Evolutionary conservation across 129 eudicot species (phyloP), one percentile per base, ranked within the genome.

Genomic region (Glebionis coronaria): DNA sequence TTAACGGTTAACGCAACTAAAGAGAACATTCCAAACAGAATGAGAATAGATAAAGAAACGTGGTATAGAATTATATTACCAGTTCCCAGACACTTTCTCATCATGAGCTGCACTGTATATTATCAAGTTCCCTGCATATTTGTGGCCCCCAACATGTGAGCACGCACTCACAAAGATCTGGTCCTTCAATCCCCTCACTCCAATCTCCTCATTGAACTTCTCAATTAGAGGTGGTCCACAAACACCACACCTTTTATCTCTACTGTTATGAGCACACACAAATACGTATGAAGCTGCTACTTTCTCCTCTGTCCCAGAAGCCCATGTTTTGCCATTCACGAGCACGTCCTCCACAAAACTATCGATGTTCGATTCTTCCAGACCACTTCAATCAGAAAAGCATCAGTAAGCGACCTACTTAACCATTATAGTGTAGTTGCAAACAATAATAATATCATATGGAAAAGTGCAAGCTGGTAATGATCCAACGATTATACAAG

Each of bases 141-240:
- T 93, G 77, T 93, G 98, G 16, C 98, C 98, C 46, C 98, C 98
- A 73, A 93, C 72, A 56, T 93, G 98, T 14, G 98, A 93, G 76
- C 95, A 93, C 76, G 98, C 87, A 76, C 86, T 80, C 81, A 93
- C 98, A 68, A 73, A 72, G 50, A 93, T 92, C 75, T 76, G 65
- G 56, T 86, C 76, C 70, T 80, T 80, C 81, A 93, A 79, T 23
- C 69, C 88, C 74, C 77, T 88, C 52, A 77, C 61, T 68, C 64
- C 80, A 76, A 84, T 82, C 78, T 84, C 98, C 79, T 86, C 92
- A 20, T 67, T 79, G 44, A 93, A 82, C 81, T 86, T 88, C 61
- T 88, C 88, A 9, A 93, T 93, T 52, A 93, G 85, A 60, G 77
- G 76, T 18, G 98, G 98, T 57, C 98, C 98, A 70, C 98, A 93